These are phyloP conservation scores for Dichotomocladium elegans DNA, from an alignment of 371 early-diverging fungal species.

Conservation along the genomic window DNA sequence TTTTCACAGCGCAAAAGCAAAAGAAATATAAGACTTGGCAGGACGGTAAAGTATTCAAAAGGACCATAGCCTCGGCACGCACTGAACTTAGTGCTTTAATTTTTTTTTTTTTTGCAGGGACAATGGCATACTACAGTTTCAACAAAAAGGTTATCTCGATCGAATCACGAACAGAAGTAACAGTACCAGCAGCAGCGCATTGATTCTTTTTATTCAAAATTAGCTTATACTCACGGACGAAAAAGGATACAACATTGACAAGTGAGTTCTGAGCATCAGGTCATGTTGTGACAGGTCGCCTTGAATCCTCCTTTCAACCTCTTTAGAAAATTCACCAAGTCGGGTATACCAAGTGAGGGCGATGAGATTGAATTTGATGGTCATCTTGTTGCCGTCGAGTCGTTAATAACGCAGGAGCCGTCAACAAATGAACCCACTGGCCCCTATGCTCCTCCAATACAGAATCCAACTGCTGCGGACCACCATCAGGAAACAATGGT, in stretches of 20 bases:
- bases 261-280: constrained; percentile 8
- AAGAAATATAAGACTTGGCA: constrained; percentile 67
- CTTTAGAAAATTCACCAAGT: constrained; percentile 43
- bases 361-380: constrained; percentile 64
- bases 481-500: background rate
- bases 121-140: constrained; percentile 37
- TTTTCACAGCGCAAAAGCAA: constrained; percentile 56
- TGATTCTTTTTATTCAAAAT: background rate
- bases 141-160: constrained; percentile 34
- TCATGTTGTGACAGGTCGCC: background rate
- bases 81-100: background rate
- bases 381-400: constrained; percentile 53
- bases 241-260: constrained; percentile 46
- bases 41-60: too few relatives aligned
- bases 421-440: background rate
- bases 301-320: background rate
- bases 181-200: background rate
- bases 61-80: too few relatives aligned
- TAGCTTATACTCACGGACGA: constrained; percentile 45
- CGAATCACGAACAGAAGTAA: background rate
- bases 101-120: constrained; percentile 30
- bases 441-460: too few relatives aligned
- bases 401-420: constrained; percentile 10
- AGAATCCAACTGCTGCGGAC: too few relatives aligned
- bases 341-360: constrained; percentile 33